Conservation (phyloP, 1,284 basidiomycete species). For the Rhizoctonia solani region DNA sequence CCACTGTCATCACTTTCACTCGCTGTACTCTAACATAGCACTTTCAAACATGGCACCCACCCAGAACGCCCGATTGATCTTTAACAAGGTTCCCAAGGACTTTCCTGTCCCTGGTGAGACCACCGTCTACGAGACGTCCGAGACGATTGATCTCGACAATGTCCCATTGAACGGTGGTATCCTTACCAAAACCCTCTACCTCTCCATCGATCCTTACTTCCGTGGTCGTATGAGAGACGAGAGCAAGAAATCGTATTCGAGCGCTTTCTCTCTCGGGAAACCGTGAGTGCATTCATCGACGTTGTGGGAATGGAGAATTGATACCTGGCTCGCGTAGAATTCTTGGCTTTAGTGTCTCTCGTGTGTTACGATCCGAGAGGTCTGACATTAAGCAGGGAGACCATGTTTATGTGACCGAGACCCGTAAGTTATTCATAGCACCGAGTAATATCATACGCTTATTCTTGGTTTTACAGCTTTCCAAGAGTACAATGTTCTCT, state of each 20-base stretch:
- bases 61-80: slow-evolving; percentile 41
- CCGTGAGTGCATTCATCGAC: slow-evolving; percentile 45
- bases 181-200: slow-evolving; percentile 54
- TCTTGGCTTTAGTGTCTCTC: slow-evolving; percentile 39
- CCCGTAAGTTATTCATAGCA: slow-evolving; percentile 39
- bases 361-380: slow-evolving; percentile 43
- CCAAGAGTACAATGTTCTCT: slow-evolving; percentile 37
- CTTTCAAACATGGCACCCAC: slow-evolving; percentile 39
- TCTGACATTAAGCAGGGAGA: slow-evolving; percentile 50
- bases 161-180: slow-evolving; percentile 57
- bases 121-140: slow-evolving; percentile 53
- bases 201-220: slow-evolving; percentile 58
- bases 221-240: slow-evolving; percentile 49
- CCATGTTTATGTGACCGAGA: slow-evolving; percentile 48
- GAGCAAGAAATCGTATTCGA: slow-evolving; percentile 37
- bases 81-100: slow-evolving; percentile 45
- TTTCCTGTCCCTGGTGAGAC: slow-evolving; percentile 56
- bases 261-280: slow-evolving; percentile 45
- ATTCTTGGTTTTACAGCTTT: background rate
- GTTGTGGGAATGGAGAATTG: background rate
- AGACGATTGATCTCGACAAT: slow-evolving; percentile 56
- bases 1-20: too few relatives aligned
- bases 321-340: slow-evolving; percentile 41
- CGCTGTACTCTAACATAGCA: too few relatives aligned
- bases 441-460: background rate